Evolutionary conservation across 2,329 filamentous ascomycete species (phyloP).

Genomic region (Pochonia chlamydosporia): DNA sequence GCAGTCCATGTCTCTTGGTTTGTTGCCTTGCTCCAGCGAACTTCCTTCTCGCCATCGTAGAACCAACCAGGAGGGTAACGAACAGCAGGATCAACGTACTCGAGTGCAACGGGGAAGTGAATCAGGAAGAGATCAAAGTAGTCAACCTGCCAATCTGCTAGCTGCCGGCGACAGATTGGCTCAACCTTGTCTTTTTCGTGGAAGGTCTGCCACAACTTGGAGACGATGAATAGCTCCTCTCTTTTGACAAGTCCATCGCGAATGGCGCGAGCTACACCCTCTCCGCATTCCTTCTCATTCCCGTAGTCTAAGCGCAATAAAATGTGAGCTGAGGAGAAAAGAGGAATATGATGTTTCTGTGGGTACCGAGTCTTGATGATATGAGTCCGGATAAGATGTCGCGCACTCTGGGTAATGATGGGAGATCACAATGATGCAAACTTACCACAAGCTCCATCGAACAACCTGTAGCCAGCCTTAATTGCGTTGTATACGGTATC

Average conservation of each 20-base stretch:
- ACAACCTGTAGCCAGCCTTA: conserved; percentile 55
- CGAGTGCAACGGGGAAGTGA: conserved; percentile 82
- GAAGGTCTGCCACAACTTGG: conserved; percentile 91
- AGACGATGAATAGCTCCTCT: conserved; percentile 85
- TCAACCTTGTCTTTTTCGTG: conserved; percentile 74
- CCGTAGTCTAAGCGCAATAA: conserved; percentile 59
- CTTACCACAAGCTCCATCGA: conserved; percentile 47
- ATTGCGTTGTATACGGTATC: conserved; percentile 74
- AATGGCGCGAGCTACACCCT: conserved; percentile 74
- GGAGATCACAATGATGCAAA: too few relatives aligned
- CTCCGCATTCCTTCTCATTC: conserved; percentile 72
- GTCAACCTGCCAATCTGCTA: conserved; percentile 76
- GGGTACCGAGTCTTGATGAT: too few relatives aligned
- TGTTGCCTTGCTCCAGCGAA: conserved; percentile 60
- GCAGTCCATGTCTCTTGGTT: conserved; percentile 80
- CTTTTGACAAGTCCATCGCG: conserved; percentile 76
- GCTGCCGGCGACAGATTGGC: conserved; percentile 69
- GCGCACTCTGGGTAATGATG: too few relatives aligned
- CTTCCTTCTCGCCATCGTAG: conserved; percentile 55
- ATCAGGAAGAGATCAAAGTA: conserved; percentile 89
- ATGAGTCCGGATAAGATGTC: too few relatives aligned
- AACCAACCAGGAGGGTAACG: conserved; percentile 78
- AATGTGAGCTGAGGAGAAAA: too few relatives aligned
- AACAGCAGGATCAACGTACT: conserved; percentile 74
- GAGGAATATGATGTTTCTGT: too few relatives aligned